Evolutionary conservation across 169 alveolate genomes (phyloP), one percentile per base, ranked within the genome.

Genomic region (Plasmodium cynomolgi): DNA sequence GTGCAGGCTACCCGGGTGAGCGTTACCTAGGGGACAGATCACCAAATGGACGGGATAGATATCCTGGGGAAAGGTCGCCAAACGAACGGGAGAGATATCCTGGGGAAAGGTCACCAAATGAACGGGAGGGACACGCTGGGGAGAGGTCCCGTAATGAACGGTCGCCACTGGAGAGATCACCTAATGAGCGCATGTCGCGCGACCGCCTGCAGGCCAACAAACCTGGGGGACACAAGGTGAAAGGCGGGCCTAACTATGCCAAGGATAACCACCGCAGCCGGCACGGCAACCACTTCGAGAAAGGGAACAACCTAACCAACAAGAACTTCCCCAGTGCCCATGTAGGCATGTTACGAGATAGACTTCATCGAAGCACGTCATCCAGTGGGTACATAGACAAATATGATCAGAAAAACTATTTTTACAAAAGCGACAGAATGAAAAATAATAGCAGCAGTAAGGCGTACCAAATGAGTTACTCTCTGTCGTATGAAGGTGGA

Each of bases 341-440:
- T 41, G 77, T 13, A 17, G 75, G 75, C 6, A 84, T 39, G 29
- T 15, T 72, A 47, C 54, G 47, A 3, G 92, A 84, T 39, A 84
- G 33, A 72, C 33, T 2, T 2, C 58, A 39, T 29, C 15, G 83
- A 20, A 84, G 54, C 33, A 44, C 79, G 0, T 72, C 77, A 1
- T 68, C 84, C 31, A 72, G n/a, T 44, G 83, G 56, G 34, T 84
- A 84, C 77, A 39, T 71, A 23, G 92, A 72, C 15, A 84, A 72
- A 72, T 72, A 39, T 44, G 92, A 84, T 29, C 84, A 72, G 34
- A 72, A 84, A 44, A 26, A 71, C 11, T 71, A 84, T 84, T 84
- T 72, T 71, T 72, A 84, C 56, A 72, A 72, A 72, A 72, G 39
- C 54, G 92, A 72, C 6, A 83, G 81, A 33, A 58, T 31, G 44